Conservation (phyloP, 2,329 filamentous ascomycete genomes). For the Diaporthe batatas region DNA sequence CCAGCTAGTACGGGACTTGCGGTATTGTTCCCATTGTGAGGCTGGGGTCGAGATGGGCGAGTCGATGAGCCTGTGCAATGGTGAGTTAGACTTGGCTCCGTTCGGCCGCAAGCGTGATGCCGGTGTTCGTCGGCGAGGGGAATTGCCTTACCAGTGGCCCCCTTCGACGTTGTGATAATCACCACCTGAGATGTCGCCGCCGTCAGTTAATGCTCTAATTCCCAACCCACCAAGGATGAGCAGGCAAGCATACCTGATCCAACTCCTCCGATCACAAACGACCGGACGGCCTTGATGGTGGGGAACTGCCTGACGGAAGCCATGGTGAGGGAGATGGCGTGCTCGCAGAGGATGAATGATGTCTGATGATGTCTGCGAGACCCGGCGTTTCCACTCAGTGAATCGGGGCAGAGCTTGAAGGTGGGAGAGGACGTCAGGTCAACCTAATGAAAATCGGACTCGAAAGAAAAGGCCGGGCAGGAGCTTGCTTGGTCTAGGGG, state of each 20-base stretch:
- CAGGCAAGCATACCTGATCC: slow-evolving; percentile 64
- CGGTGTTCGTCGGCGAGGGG: not conserved
- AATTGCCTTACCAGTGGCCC: slow-evolving; percentile 70
- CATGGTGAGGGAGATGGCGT: slow-evolving; percentile 51
- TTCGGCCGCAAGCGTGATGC: not conserved
- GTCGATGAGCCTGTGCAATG: slow-evolving; percentile 84
- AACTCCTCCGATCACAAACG: slow-evolving; percentile 77
- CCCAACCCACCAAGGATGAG: not conserved
- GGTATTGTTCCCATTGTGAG: slow-evolving; percentile 89
- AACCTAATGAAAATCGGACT: not conserved
- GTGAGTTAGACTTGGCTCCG: slow-evolving; percentile 2
- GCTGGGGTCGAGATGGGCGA: slow-evolving; percentile 93
- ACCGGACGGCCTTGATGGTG: slow-evolving; percentile 80
- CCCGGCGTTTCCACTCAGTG: not conserved
- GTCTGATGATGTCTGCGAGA: not conserved
- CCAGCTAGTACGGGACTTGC: slow-evolving; percentile 89
- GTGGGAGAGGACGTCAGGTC: slow-evolving; percentile 19
- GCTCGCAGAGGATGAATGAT: not conserved
- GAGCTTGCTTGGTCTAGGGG: not conserved
- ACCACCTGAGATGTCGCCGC: slow-evolving; percentile 66
- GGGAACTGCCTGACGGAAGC: slow-evolving; percentile 72
- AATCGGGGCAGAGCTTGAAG: not conserved
- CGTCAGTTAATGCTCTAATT: slow-evolving; percentile 20
- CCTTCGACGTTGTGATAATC: slow-evolving; percentile 94
- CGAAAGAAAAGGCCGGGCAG: slow-evolving; percentile 12